Conservation (phyloP, 2,329 filamentous ascomycete species). For the Phyllosticta citriasiana region DNA sequence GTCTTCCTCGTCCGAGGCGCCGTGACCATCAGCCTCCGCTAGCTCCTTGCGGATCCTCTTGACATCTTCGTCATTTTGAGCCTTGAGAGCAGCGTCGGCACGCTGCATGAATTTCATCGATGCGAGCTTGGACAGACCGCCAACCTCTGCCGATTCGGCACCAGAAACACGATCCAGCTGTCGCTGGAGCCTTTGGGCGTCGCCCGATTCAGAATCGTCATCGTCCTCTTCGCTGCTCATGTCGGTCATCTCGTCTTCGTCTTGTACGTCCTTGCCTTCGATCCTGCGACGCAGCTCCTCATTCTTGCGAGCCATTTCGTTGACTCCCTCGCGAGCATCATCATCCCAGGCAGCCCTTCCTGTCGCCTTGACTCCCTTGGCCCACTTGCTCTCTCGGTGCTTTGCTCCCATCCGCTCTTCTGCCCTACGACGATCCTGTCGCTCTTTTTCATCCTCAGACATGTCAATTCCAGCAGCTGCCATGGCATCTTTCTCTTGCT, state of each 20-base stretch:
- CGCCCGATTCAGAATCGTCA: slow-evolving; percentile 55
- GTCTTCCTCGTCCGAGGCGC: slow-evolving; percentile 36
- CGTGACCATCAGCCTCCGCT: slow-evolving; percentile 44
- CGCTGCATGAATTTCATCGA: slow-evolving; percentile 92
- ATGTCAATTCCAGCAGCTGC: slow-evolving; percentile 49
- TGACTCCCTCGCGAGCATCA: slow-evolving; percentile 65
- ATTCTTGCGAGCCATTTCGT: slow-evolving; percentile 71
- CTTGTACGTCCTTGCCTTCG: slow-evolving; percentile 54
- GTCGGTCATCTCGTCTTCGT: slow-evolving; percentile 42
- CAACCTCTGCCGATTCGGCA: slow-evolving; percentile 46
- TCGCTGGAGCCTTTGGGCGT: slow-evolving; percentile 28
- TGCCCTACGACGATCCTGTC: slow-evolving; percentile 63
- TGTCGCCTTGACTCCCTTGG: slow-evolving; percentile 69
- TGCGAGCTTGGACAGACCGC: slow-evolving; percentile 53
- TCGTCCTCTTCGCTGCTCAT: slow-evolving; percentile 44
- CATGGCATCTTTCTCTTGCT: slow-evolving; percentile 48
- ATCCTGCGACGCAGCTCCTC: slow-evolving; percentile 74
- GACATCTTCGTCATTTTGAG: slow-evolving; percentile 66
- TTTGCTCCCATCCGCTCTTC: slow-evolving; percentile 77
- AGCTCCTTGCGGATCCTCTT: slow-evolving; percentile 56
- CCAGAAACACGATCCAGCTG: slow-evolving; percentile 29
- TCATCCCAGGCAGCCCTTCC: slow-evolving; percentile 83
- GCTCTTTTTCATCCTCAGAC: slow-evolving; percentile 55
- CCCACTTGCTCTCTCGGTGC: slow-evolving; percentile 86
- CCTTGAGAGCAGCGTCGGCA: slow-evolving; percentile 67